Conservation (phyloP, 192 early-diverging fungal genomes). For the Coemansia sp. region DNA sequence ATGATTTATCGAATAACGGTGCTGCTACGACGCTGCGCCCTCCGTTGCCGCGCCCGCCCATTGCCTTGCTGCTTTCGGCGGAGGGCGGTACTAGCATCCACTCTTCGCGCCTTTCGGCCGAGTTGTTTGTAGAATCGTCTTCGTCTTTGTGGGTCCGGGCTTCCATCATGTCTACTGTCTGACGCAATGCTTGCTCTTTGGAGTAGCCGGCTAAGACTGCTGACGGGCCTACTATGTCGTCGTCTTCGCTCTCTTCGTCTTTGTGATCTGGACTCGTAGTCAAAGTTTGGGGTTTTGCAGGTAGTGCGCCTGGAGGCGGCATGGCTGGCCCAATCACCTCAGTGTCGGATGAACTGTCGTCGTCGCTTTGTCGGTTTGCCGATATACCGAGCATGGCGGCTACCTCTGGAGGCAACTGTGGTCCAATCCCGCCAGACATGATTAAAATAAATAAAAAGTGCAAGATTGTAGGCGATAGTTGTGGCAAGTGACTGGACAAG, state of each 20-base stretch:
- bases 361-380: background rate
- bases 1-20: constrained; percentile 45
- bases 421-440: background rate
- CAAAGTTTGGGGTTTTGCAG: too few relatives aligned
- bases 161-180: constrained; percentile 29
- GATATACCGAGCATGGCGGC: constrained; percentile 43
- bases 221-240: constrained; percentile 19
- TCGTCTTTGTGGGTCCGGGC: constrained; percentile 12
- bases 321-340: constrained; percentile 1
- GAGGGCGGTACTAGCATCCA: constrained; percentile 57
- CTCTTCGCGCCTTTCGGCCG: constrained; percentile 19
- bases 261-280: too few relatives aligned
- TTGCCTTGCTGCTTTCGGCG: constrained; percentile 11
- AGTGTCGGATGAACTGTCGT: background rate
- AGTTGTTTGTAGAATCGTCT: background rate
- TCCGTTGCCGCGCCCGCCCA: background rate
- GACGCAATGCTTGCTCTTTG: constrained; percentile 15
- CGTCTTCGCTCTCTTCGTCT: too few relatives aligned
- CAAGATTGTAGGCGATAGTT: too few relatives aligned
- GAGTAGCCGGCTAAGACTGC: constrained; percentile 34
- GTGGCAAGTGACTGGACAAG: background rate
- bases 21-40: constrained; percentile 3
- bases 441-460: background rate
- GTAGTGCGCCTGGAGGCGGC: too few relatives aligned
- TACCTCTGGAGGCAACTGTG: constrained; percentile 52